These are phyloP conservation scores for Parastagonospora avenae DNA, from an alignment of 2,329 filamentous ascomycete genomes.

Conservation along the genomic window DNA sequence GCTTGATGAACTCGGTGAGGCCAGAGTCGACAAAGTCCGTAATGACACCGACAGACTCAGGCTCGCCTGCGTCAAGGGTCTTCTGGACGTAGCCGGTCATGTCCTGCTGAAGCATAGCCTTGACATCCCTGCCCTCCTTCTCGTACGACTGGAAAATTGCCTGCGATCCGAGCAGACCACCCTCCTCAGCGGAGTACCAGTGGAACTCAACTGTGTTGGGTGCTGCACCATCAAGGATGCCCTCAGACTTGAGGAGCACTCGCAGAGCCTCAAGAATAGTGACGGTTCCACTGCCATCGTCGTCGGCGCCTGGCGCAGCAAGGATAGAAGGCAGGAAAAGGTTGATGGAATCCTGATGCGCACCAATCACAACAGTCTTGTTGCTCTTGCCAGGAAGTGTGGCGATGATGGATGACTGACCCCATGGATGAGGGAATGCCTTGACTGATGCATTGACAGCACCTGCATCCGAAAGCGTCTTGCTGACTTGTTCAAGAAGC, in stretches of 20 bases:
- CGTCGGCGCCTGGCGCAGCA: slow-evolving; percentile 89
- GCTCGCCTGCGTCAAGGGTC: slow-evolving; percentile 79
- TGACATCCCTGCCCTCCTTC: slow-evolving; percentile 73
- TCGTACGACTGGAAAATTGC: slow-evolving; percentile 86
- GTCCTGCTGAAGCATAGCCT: slow-evolving; percentile 97
- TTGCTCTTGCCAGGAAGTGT: slow-evolving; percentile 85
- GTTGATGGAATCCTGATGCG: slow-evolving; percentile 85
- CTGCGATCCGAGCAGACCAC: slow-evolving; percentile 83
- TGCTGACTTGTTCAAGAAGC: slow-evolving; percentile 76
- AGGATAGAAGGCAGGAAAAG: slow-evolving; percentile 84
- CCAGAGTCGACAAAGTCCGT: slow-evolving; percentile 85
- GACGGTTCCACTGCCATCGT: slow-evolving; percentile 90
- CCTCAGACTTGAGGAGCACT: slow-evolving; percentile 74
- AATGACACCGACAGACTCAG: slow-evolving; percentile 89
- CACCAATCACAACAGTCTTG: slow-evolving; percentile 85
- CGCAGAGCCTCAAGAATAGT: slow-evolving; percentile 93
- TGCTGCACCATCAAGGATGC: slow-evolving; percentile 72
- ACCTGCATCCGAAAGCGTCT: slow-evolving; percentile 72
- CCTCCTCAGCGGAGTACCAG: slow-evolving; percentile 93
- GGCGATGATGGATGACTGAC: slow-evolving; percentile 88
- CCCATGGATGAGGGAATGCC: slow-evolving; percentile 83
- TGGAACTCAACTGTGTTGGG: slow-evolving; percentile 94
- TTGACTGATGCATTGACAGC: slow-evolving; percentile 72
- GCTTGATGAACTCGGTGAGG: slow-evolving; percentile 89
- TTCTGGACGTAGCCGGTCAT: slow-evolving; percentile 85